Percentiles rank a stretch among this genome's conserved stretches.
Evolutionary conservation across 257 asterid species (phyloP).

Genomic region (Solanum pennellii): DNA sequence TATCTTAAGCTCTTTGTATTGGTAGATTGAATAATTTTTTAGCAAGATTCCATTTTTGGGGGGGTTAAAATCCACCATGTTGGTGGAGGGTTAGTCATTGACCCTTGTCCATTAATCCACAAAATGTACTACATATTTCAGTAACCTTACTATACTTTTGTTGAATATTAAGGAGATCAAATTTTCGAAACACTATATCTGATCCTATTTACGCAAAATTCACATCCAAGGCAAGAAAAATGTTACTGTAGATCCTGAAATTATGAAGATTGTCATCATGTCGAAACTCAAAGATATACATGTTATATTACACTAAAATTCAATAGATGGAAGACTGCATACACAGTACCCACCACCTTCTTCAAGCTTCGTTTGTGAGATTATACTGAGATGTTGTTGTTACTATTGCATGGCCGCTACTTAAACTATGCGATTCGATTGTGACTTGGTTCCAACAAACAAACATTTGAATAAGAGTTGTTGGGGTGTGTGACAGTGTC

Average conservation of each 20-base stretch:
- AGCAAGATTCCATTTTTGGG: neutral
- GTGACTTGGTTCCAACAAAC: neutral
- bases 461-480: neutral
- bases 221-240: neutral
- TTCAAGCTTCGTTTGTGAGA: neutral
- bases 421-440: neutral
- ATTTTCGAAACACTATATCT: neutral
- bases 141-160: neutral
- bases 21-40: neutral
- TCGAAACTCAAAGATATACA: neutral
- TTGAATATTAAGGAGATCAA: neutral
- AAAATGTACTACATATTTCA: neutral
- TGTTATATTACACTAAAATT: neutral
- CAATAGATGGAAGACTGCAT: neutral
- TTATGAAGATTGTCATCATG: neutral
- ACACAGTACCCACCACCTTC: neutral
- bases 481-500: neutral
- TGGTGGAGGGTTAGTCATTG: neutral
- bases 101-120: neutral
- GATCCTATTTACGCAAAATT: neutral
- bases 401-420: neutral
- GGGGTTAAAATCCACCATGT: neutral
- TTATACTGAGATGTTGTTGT: neutral
- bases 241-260: neutral
- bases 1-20: neutral